phyloP scores from a whole-genome alignment of 2,329 filamentous ascomycete species.

The Diplocarpon mali region DNA sequence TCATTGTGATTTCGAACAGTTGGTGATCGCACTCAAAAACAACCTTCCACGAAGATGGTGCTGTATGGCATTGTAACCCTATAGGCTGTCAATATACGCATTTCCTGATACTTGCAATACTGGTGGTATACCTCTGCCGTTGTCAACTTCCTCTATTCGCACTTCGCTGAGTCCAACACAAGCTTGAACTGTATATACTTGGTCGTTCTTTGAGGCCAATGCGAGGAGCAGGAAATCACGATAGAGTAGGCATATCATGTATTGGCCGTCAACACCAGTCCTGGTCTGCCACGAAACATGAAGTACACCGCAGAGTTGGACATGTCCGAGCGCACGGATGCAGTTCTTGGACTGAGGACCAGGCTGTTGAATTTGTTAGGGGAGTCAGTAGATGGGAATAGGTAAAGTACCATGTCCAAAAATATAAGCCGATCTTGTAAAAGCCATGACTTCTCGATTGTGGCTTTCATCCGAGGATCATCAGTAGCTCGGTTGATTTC shows the following conservation, averaged over 20 bases:
- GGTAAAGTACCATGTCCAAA: slow-evolving; percentile 49
- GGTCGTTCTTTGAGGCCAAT: slow-evolving; percentile 49
- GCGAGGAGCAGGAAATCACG: slow-evolving; percentile 69
- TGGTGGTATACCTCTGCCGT: slow-evolving; percentile 50
- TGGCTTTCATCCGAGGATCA: slow-evolving; percentile 55
- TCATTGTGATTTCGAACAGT: slow-evolving; percentile 76
- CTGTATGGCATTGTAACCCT: slow-evolving; percentile 82
- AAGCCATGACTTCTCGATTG: slow-evolving; percentile 72
- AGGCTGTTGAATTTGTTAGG: slow-evolving; percentile 22
- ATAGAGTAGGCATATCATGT: slow-evolving; percentile 81
- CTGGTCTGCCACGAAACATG: slow-evolving; percentile 72
- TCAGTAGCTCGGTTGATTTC: slow-evolving; percentile 80
- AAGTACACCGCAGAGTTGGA: slow-evolving; percentile 71
- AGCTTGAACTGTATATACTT: slow-evolving; percentile 62
- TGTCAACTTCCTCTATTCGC: slow-evolving; percentile 61
- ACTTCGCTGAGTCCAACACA: slow-evolving; percentile 58
- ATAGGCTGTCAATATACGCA: slow-evolving; percentile 10
- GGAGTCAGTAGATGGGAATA: background rate
- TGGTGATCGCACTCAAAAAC: slow-evolving; percentile 69
- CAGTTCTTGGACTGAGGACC: slow-evolving; percentile 46
- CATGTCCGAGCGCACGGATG: slow-evolving; percentile 71
- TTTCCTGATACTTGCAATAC: background rate
- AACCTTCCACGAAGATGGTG: slow-evolving; percentile 84
- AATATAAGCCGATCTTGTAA: slow-evolving; percentile 75
- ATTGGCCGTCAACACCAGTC: slow-evolving; percentile 59